Base-by-base conservation (phyloP, 2,329 filamentous ascomycete genomes). In the Colletotrichum theobromicola region DNA sequence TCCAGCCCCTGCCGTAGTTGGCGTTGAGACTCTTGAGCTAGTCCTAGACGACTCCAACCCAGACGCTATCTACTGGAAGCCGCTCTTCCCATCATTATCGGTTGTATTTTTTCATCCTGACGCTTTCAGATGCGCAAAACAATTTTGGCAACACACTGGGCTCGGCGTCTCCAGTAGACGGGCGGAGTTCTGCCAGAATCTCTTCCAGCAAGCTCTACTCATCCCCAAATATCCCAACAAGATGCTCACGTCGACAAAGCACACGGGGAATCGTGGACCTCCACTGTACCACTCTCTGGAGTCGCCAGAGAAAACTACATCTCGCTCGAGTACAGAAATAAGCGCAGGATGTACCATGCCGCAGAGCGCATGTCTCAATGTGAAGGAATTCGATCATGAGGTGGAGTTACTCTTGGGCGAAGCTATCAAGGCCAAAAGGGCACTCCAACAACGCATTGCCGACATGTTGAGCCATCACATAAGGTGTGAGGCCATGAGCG, bases 121-220 rank as follows among this genome's bases (percentile, higher is more conserved):
- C 13, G 85, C 91, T 24, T 96, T 93, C 79, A 85, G 90, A 6
- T 84, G 94, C 72, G 94, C 95, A 18, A 98, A 98, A 83, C 91
- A 95, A 80, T 98, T 97, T 80, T 99, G 97, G 97, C 97, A 98
- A 83, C 97, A 99, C 83, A 94, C 94, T 2, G 97, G 97, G 21
- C 95, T 98, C 76, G 97, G 97, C n/a, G 89, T 98, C 18, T 98
- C 95, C 1, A 98, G 95, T 82, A 93, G 97, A 64, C 91, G 95
- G 57, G 95, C 95, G 37, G 96, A 98, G 81, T 98, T 97, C 83
- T 98, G 94, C 81, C 91, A 95, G 74, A 87, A 89, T 58, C 89
- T 96, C 2, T 91, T 97, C 77, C 89, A 90, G 37, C 92, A 96
- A 75, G 92, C 92, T 0, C 86, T 94, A 50, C 86, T 91, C 24